Evolutionary conservation across 495 filamentous ascomycete genomes (phyloP).

Genomic region (Neurospora sp.): DNA sequence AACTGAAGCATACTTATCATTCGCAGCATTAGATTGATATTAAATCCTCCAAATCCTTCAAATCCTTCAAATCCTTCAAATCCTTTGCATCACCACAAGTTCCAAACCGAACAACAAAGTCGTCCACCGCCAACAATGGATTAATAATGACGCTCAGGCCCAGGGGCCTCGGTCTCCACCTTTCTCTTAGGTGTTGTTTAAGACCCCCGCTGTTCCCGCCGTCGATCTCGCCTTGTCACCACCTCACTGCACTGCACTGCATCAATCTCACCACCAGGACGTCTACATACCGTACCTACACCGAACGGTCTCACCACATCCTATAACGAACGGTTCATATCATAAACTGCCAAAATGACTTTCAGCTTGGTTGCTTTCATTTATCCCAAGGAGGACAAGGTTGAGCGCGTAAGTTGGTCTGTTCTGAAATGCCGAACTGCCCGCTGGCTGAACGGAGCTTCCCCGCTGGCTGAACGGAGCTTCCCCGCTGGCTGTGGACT

Average conservation of each 20-base stretch:
- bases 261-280: background rate
- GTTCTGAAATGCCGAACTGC: background rate
- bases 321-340: background rate
- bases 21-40: background rate
- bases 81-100: background rate
- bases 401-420: slow-evolving; percentile 12
- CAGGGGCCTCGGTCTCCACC: background rate
- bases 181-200: background rate
- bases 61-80: background rate
- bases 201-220: background rate
- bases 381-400: slow-evolving; percentile 14
- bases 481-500: background rate
- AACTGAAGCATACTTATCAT: background rate
- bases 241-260: background rate
- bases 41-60: background rate
- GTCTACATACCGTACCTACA: background rate
- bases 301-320: background rate
- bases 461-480: background rate
- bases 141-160: background rate
- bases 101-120: background rate
- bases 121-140: background rate
- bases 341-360: slow-evolving; percentile 6
- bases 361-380: slow-evolving; percentile 10
- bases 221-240: background rate
- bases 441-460: background rate